These are phyloP conservation scores for Phytopythium chamaehyphon DNA, from an alignment of 352 stramenopile genomes.

Conservation along the genomic window DNA sequence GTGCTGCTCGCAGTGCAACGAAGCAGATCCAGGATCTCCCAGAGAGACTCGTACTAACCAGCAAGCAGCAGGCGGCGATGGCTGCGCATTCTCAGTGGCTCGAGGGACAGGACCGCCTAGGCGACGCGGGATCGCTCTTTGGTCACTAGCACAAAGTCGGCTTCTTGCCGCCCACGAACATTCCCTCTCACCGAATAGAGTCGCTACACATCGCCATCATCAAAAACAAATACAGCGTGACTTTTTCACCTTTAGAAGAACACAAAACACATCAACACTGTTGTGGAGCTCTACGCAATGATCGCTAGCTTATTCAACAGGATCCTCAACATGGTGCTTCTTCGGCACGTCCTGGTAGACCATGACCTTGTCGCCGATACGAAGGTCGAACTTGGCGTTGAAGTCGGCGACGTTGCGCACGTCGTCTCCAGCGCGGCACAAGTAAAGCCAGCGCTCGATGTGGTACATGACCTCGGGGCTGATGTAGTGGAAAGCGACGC, in stretches of 20 bases:
- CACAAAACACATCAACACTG: background rate
- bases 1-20: conserved; percentile 15
- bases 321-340: background rate
- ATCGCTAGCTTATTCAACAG: background rate
- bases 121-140: conserved; percentile 55
- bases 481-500: conserved; percentile 78
- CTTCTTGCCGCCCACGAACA: background rate
- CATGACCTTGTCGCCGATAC: conserved; percentile 41
- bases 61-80: conserved; percentile 39
- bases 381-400: conserved; percentile 50
- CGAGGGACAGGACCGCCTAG: conserved; percentile 39
- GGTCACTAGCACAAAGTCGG: conserved; percentile 5
- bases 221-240: conserved; percentile 3
- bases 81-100: conserved; percentile 32
- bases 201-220: background rate
- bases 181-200: conserved; percentile 1
- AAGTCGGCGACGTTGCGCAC: conserved; percentile 40
- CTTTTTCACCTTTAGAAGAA: conserved; percentile 9
- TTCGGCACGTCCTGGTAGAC: conserved; percentile 32
- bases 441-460: conserved; percentile 65
- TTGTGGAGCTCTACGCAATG: background rate
- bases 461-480: conserved; percentile 71
- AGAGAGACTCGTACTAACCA: conserved; percentile 58
- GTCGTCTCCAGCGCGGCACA: conserved; percentile 51
- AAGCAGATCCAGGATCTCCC: conserved; percentile 68